Percentiles rank a stretch among this genome's conserved stretches.
Evolutionary conservation across 176 grass and related monocot genomes (phyloP).

Genomic region (Eleusine coracana): DNA sequence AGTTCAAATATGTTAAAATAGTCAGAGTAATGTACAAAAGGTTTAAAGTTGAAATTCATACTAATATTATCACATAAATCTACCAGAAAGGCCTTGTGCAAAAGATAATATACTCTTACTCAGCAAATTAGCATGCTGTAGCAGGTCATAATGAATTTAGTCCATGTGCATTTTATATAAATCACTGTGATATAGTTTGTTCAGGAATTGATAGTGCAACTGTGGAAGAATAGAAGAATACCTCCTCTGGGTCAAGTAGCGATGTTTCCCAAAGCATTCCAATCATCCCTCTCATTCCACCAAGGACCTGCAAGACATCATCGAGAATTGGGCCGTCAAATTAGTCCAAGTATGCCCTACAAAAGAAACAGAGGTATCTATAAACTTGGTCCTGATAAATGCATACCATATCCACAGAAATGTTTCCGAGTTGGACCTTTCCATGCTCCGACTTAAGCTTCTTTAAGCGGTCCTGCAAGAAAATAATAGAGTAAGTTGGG

Average conservation of each 20-base stretch:
- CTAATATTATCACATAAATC: constrained; percentile 16
- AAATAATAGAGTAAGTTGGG: background rate
- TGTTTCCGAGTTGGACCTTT: constrained; percentile 98
- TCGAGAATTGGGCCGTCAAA: constrained; percentile 1
- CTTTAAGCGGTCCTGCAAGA: constrained; percentile 70
- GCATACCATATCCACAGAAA: constrained; percentile 87
- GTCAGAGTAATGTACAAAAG: background rate
- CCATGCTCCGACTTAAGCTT: constrained; percentile 90
- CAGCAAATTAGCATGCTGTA: background rate
- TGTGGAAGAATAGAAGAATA: constrained; percentile 38
- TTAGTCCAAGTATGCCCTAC: background rate
- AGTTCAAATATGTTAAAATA: background rate
- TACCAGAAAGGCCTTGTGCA: background rate
- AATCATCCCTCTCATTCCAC: constrained; percentile 99
- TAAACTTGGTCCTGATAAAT: constrained; percentile 5
- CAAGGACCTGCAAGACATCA: constrained; percentile 70
- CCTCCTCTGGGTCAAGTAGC: constrained; percentile 97
- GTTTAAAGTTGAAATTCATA: constrained; percentile 26
- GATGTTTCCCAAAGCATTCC: constrained; percentile 99
- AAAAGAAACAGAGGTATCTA: constrained; percentile 22
- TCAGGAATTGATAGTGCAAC: constrained; percentile 32
- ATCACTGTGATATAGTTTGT: background rate
- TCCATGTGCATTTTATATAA: background rate
- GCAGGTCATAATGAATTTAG: background rate
- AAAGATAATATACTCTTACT: constrained; percentile 7